A percentile compares a stretch with the other conserved stretches of the same genome.
phyloP scores from a whole-genome alignment of 169 alveolate genomes.

The Theileria sp. region DNA sequence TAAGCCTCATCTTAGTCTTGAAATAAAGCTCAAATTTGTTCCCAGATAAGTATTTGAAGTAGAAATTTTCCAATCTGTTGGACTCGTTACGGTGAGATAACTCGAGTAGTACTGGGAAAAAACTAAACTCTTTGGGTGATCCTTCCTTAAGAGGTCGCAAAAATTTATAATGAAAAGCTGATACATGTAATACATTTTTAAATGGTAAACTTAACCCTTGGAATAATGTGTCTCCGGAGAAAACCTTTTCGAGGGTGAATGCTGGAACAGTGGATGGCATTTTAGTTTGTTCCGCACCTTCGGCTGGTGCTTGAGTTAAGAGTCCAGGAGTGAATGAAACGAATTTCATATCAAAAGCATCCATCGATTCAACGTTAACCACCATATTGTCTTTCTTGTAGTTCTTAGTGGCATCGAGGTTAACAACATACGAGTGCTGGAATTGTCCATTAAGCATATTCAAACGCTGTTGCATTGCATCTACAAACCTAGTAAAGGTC shows the following conservation, averaged over 20 bases:
- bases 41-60: background rate
- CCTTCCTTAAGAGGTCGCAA: background rate
- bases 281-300: background rate
- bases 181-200: background rate
- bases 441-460: background rate
- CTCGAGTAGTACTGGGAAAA: background rate
- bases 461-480: background rate
- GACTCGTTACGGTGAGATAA: background rate
- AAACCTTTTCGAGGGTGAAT: background rate
- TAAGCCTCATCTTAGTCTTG: conserved; percentile 5
- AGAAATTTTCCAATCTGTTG: conserved; percentile 7
- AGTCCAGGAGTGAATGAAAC: conserved; percentile 3
- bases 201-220: background rate
- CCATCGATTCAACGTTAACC: background rate
- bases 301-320: background rate
- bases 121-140: background rate
- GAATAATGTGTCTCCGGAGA: background rate
- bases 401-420: background rate
- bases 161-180: background rate
- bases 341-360: background rate
- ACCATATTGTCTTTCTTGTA: background rate
- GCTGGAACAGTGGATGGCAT: background rate
- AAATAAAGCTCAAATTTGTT: background rate
- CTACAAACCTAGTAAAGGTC: background rate
- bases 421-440: background rate